Percentiles rank a stretch among this genome's conserved stretches.
Conservation (phyloP, 2,329 filamentous ascomycete species). For the Neoascochyta sp. region DNA sequence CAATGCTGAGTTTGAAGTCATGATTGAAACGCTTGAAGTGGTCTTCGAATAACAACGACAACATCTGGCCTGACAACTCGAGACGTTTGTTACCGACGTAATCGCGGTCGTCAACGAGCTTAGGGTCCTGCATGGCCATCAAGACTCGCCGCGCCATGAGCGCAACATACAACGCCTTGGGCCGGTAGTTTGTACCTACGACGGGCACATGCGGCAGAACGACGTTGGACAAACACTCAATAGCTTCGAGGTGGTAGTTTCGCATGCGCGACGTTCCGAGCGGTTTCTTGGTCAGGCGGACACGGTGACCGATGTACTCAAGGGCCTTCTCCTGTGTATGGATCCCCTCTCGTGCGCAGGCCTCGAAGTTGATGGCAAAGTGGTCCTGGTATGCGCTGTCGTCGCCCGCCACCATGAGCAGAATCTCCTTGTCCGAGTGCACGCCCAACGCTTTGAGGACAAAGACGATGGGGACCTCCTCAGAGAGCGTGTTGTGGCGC, state of each 20-base stretch:
- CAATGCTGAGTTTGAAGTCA: constrained; percentile 87
- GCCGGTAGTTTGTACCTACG: constrained; percentile 85
- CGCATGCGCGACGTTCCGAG: constrained; percentile 55
- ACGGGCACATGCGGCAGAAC: constrained; percentile 95
- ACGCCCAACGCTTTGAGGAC: constrained; percentile 90
- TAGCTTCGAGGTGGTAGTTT: constrained; percentile 83
- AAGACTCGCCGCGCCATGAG: constrained; percentile 96
- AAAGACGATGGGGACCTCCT: constrained; percentile 93
- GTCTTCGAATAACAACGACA: constrained; percentile 94
- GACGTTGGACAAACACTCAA: constrained; percentile 88
- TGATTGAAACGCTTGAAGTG: constrained; percentile 92
- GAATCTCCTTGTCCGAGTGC: constrained; percentile 89
- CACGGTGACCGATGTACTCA: constrained; percentile 81
- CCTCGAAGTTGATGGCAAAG: constrained; percentile 93
- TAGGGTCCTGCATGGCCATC: constrained; percentile 87
- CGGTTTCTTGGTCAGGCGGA: constrained; percentile 68
- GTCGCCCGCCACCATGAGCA: constrained; percentile 82
- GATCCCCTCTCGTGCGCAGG: constrained; percentile 76
- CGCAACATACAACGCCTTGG: constrained; percentile 94
- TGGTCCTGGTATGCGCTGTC: constrained; percentile 90
- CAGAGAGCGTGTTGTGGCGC: constrained; percentile 87
- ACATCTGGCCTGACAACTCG: constrained; percentile 88
- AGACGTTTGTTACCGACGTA: constrained; percentile 97
- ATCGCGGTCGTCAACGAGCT: constrained; percentile 90
- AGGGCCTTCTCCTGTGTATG: constrained; percentile 93